Percentiles rank a stretch among this genome's conserved stretches.
phyloP scores from a whole-genome alignment of 352 stramenopile species.

The Phytophthora tubulina region DNA sequence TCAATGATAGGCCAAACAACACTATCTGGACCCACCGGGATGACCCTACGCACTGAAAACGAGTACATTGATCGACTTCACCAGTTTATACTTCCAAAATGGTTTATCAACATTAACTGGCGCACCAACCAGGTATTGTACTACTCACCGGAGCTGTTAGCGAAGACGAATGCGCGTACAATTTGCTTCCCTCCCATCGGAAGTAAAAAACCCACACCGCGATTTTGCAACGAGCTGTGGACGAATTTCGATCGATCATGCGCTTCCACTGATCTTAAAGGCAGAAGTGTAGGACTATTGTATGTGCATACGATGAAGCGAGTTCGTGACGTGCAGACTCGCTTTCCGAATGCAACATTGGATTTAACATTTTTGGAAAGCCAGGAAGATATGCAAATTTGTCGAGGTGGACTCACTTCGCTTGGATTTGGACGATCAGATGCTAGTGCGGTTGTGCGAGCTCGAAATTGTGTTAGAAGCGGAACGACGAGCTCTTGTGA shows the following conservation, averaged over 20 bases:
- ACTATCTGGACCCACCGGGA: neutral
- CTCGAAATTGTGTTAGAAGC: constrained; percentile 24
- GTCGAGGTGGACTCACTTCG: constrained; percentile 20
- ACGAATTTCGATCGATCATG: constrained; percentile 39
- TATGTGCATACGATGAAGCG: constrained; percentile 35
- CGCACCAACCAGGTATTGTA: constrained; percentile 49
- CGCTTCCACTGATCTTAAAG: constrained; percentile 6
- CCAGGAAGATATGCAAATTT: constrained; percentile 40
- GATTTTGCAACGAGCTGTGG: constrained; percentile 40
- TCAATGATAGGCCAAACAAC: neutral
- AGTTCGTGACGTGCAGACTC: constrained; percentile 18
- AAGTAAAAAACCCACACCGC: neutral
- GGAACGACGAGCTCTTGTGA: constrained; percentile 22
- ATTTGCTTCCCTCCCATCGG: constrained; percentile 36
- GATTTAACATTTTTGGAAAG: constrained; percentile 41
- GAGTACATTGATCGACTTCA: constrained; percentile 56
- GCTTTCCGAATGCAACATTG: constrained; percentile 29
- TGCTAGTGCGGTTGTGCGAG: constrained; percentile 35
- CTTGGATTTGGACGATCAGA: constrained; percentile 34
- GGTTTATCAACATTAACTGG: constrained; percentile 45
- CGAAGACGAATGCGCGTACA: neutral
- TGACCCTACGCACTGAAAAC: constrained; percentile 32
- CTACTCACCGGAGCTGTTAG: constrained; percentile 38
- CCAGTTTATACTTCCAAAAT: constrained; percentile 46
- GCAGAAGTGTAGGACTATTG: constrained; percentile 19